Base-by-base conservation (phyloP, 345 rosid genomes). In the Kandelia obovata region DNA sequence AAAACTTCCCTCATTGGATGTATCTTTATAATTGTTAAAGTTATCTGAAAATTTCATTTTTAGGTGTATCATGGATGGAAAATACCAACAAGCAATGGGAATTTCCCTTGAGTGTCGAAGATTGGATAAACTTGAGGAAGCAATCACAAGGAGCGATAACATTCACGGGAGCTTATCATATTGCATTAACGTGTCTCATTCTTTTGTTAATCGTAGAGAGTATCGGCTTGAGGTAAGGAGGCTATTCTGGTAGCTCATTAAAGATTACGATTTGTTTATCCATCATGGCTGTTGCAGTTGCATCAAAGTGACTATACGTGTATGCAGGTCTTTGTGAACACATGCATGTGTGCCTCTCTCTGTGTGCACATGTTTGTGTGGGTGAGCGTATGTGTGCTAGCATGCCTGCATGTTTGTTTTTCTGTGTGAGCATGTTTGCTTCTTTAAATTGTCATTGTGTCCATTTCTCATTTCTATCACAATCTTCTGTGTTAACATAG, bases 81-180 rank as follows among this genome's bases (percentile, higher is more conserved):
- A 96, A 79, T 88, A 86, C 83, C 98, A 96, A 73, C 99, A 92
- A 77, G 99, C 99, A 65, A 90, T 96, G 97, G 99, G 99, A 75
- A 92, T 86, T 78, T 92, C 99, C 23, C 86, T 96, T 79, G 99
- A 96, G 76, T 96, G 98, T 79, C 86, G 93, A 67, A 83, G 98
- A 81, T 69, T 96, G 80, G 99, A 96, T 79, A 96, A 92, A 81
- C 90, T 96, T 57, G 94, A 96, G 85, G 98, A 96, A 78, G 97
- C 99, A 75, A 91, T 96, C 58, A 85, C 83, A 27, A 83, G 84
- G 83, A 96, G 99, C 61, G 96, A 92, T 67, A 92, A 96, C 70
- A 86, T 96, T 63, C 89, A 87, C 35, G 97, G 91, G 53, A 84
- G 92, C 59, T 83, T 96, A 62, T 80, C 92, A 58, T 92, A 92